Percentiles rank a stretch among this genome's conserved stretches.
phyloP scores from a whole-genome alignment of 768 basidiomycete species.

The Symmetrospora coprosmae region DNA sequence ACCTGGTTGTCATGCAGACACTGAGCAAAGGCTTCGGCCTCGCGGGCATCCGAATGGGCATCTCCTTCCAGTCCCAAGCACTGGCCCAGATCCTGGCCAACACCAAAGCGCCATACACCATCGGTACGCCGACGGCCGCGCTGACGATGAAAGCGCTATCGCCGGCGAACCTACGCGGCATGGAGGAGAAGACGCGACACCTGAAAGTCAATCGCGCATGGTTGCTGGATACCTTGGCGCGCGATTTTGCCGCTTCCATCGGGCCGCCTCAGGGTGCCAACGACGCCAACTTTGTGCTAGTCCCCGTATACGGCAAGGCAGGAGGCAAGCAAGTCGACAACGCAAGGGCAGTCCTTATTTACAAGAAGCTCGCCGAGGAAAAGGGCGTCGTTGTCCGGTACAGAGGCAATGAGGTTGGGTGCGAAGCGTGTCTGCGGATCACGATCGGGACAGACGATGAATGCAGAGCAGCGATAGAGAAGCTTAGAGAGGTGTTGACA shows the following conservation, averaged over 20 bases:
- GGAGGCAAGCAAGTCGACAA: constrained; percentile 45
- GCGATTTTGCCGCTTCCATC: constrained; percentile 27
- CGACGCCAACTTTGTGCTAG: constrained; percentile 78
- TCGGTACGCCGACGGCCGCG: constrained; percentile 73
- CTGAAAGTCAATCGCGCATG: constrained; percentile 33
- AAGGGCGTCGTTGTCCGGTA: constrained; percentile 79
- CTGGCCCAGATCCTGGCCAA: constrained; percentile 82
- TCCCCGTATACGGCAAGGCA: constrained; percentile 52
- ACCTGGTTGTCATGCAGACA: constrained; percentile 89
- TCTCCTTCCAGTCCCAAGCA: constrained; percentile 75
- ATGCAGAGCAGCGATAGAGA: constrained; percentile 49
- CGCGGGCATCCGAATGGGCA: constrained; percentile 87
- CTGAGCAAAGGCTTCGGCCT: constrained; percentile 91
- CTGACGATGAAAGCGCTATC: constrained; percentile 73
- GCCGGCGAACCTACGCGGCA: constrained; percentile 47
- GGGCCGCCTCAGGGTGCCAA: constrained; percentile 62
- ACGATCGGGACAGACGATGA: constrained; percentile 77
- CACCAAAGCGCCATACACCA: constrained; percentile 95
- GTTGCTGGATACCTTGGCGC: neutral
- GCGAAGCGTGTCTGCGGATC: constrained; percentile 70
- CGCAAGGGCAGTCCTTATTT: constrained; percentile 50
- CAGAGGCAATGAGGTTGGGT: constrained; percentile 72
- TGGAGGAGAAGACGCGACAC: constrained; percentile 35
- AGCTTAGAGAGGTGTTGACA: constrained; percentile 40
- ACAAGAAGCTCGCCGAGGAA: constrained; percentile 68